These are phyloP conservation scores for Exophiala alcalophila DNA, from an alignment of 2,329 filamentous ascomycete species.

Conservation along the genomic window DNA sequence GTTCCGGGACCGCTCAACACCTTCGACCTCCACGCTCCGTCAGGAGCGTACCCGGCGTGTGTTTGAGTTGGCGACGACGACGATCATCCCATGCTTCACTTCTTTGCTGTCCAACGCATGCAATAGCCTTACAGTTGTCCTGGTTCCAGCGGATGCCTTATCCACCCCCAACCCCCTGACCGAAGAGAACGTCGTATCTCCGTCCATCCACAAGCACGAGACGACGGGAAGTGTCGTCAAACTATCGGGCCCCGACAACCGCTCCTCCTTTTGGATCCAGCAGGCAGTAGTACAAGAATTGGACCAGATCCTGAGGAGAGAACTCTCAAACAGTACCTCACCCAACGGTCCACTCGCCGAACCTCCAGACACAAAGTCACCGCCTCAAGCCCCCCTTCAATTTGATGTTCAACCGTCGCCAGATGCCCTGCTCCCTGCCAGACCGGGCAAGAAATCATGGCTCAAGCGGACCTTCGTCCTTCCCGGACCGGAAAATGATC, in stretches of 20 bases:
- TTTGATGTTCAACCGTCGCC: constrained; percentile 4
- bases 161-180: constrained; percentile 32
- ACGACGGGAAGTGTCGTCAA: constrained; percentile 35
- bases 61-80: constrained; percentile 37
- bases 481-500: constrained; percentile 24
- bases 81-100: constrained; percentile 44
- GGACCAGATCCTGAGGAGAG: constrained; percentile 15
- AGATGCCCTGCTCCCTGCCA: constrained; percentile 7
- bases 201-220: constrained; percentile 11
- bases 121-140: constrained; percentile 43
- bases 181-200: constrained; percentile 37
- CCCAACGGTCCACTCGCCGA: not conserved
- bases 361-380: not conserved
- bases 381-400: constrained; percentile 1
- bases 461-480: constrained; percentile 20
- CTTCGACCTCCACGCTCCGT: constrained; percentile 11
- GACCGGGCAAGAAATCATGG: constrained; percentile 20
- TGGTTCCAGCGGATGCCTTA: constrained; percentile 44
- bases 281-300: constrained; percentile 43
- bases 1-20: constrained; percentile 35
- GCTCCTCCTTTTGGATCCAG: constrained; percentile 45
- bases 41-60: constrained; percentile 40
- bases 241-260: constrained; percentile 41
- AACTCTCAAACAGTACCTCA: constrained; percentile 3
- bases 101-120: constrained; percentile 42